Base-by-base conservation (phyloP, 495 filamentous ascomycete species). In the Xylaria acuta region DNA sequence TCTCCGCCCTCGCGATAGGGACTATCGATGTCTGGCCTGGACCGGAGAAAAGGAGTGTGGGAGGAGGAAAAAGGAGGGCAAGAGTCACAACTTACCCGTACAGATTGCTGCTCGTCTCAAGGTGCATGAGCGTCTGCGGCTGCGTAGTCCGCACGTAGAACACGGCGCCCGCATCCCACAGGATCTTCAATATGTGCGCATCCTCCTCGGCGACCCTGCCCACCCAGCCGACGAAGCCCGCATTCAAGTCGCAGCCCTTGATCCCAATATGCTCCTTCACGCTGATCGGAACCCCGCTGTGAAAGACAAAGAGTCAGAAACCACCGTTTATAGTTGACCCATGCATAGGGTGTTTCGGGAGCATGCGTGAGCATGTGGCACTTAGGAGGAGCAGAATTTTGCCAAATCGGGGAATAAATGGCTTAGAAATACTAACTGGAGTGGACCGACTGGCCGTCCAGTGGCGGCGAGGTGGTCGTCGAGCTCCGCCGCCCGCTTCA, bases 221-320 rank as follows among this genome's bases (percentile, higher is more conserved):
- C 22, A 85, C 80, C 84, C 84, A 88, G 8, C 76, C 41, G 3
- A 86, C 78, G 72, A 82, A 89, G 14, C 83, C 85, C 0, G 79
- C 84, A 74, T 88, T 86, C 5, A 80, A 41, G 64, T 83, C 83
- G 9, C 88, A 79, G 4, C 85, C 89, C 73, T 89, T 83, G 34
- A 93, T 85, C 36, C 83, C 83, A 66, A 92, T 84, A 67, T 89
- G 84, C 76, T 93, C 91, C 78, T 93, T 93, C 12, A 92, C 84
- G 30, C 86, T 89, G 32, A 93, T 88, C 0, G 91, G 91, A 9
- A 93, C 71, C 22, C 91, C 91, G 70, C n/a, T n/a, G n/a, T n/a
- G n/a, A n/a, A n/a, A n/a, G n/a, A n/a, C n/a, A n/a, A n/a, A n/a
- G n/a, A n/a, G n/a, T n/a, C n/a, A n/a, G n/a, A n/a, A n/a, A n/a